These are phyloP conservation scores for Neurospora africana DNA, from an alignment of 495 filamentous ascomycete genomes.

Conservation along the genomic window DNA sequence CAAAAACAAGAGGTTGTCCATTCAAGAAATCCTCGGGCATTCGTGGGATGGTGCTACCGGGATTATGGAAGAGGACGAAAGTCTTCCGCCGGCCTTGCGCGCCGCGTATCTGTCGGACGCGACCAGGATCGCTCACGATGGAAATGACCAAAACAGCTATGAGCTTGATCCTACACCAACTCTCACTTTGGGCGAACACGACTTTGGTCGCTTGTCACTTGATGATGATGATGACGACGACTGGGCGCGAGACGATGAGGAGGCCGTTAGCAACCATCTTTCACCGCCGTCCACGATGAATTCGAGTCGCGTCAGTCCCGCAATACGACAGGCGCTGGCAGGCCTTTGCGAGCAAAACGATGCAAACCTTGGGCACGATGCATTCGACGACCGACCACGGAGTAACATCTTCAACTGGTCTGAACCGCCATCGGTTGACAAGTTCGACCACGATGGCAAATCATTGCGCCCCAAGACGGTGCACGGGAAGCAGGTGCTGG, in stretches of 20 bases:
- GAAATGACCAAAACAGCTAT: conserved; percentile 7
- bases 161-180: conserved; percentile 11
- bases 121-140: conserved; percentile 8
- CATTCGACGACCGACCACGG: conserved; percentile 37
- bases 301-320: conserved; percentile 35
- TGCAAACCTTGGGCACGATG: conserved; percentile 19
- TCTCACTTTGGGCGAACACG: conserved; percentile 15
- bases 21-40: conserved; percentile 42
- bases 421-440: conserved; percentile 53
- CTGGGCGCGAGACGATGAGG: conserved; percentile 48
- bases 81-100: conserved; percentile 45
- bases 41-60: conserved; percentile 41
- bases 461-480: conserved; percentile 73
- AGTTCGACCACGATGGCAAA: conserved; percentile 39
- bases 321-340: conserved; percentile 30
- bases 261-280: conserved; percentile 39
- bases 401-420: conserved; percentile 81
- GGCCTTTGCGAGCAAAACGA: conserved; percentile 31
- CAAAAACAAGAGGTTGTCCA: conserved; percentile 47
- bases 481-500: conserved; percentile 75
- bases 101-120: conserved; percentile 14
- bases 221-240: conserved; percentile 57
- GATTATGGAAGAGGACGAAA: conserved; percentile 59
- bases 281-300: conserved; percentile 44
- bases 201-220: conserved; percentile 39